phyloP scores from a whole-genome alignment of 2,329 filamentous ascomycete genomes.

The Xylariaceae sp. region DNA sequence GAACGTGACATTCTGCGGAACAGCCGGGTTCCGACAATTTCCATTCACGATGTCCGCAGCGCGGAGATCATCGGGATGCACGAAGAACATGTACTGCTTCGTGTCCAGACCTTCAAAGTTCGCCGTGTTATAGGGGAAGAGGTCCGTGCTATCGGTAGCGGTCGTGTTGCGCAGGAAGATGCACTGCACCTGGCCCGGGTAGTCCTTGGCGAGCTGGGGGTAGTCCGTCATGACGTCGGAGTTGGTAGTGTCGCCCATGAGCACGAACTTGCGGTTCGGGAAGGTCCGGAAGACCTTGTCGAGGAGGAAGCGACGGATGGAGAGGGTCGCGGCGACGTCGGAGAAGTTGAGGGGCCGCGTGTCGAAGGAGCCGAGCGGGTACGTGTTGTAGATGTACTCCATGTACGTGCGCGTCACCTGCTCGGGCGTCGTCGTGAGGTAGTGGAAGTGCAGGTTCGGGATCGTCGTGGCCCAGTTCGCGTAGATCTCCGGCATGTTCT shows the following conservation, averaged over 20 bases:
- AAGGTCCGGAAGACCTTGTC: constrained; percentile 70
- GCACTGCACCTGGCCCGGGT: constrained; percentile 68
- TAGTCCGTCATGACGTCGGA: constrained; percentile 67
- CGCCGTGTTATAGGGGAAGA: constrained; percentile 69
- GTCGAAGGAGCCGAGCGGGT: constrained; percentile 72
- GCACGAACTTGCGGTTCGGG: constrained; percentile 67
- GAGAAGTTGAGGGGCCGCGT: constrained; percentile 74
- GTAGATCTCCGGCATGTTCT: constrained; percentile 76
- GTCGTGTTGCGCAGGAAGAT: constrained; percentile 72
- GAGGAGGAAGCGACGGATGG: constrained; percentile 64
- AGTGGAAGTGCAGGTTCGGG: constrained; percentile 70
- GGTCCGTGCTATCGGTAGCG: constrained; percentile 59
- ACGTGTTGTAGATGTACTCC: constrained; percentile 73
- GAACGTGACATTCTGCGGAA: constrained; percentile 69
- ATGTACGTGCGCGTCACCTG: constrained; percentile 74
- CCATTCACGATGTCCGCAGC: constrained; percentile 62
- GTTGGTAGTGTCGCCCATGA: constrained; percentile 73
- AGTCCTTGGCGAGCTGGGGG: constrained; percentile 56
- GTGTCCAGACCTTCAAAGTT: constrained; percentile 64
- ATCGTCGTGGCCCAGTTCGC: constrained; percentile 66
- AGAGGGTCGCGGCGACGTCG: constrained; percentile 65
- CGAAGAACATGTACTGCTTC: constrained; percentile 74
- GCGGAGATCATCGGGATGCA: constrained; percentile 61
- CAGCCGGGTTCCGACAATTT: constrained; percentile 59
- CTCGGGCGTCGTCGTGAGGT: constrained; percentile 74